phyloP scores from a whole-genome alignment of 202 grass and related monocot genomes.

The Zizania palustris region DNA sequence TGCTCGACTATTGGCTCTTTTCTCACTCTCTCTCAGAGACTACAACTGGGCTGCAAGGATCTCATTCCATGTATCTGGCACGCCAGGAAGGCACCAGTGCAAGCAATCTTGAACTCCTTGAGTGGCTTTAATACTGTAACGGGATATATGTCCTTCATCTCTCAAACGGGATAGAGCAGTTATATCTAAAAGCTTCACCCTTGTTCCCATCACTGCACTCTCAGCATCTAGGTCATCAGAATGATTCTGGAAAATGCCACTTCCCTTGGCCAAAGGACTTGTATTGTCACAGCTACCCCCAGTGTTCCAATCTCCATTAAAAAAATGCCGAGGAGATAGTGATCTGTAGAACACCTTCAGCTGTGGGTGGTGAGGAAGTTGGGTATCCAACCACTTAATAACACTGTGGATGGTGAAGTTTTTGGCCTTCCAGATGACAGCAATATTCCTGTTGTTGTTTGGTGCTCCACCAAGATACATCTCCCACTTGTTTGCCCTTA shows the following conservation, averaged over 20 bases:
- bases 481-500: slow-evolving; percentile 68
- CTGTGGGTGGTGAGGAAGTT: slow-evolving; percentile 60
- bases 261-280: slow-evolving; percentile 68
- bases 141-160: slow-evolving; percentile 85
- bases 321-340: slow-evolving; percentile 84
- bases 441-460: slow-evolving; percentile 59
- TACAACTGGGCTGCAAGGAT: slow-evolving; percentile 79
- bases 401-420: slow-evolving; percentile 79
- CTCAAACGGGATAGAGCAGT: slow-evolving; percentile 72
- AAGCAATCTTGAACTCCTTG: slow-evolving; percentile 77
- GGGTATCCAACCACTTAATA: slow-evolving; percentile 67
- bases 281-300: slow-evolving; percentile 78
- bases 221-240: slow-evolving; percentile 67
- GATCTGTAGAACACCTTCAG: slow-evolving; percentile 75
- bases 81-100: slow-evolving; percentile 90
- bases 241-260: slow-evolving; percentile 56
- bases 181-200: slow-evolving; percentile 70
- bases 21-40: not conserved
- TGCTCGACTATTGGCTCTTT: not conserved
- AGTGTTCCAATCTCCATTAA: slow-evolving; percentile 81
- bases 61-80: slow-evolving; percentile 90
- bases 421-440: slow-evolving; percentile 80
- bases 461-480: slow-evolving; percentile 69
- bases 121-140: slow-evolving; percentile 69
- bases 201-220: slow-evolving; percentile 62